Conservation (phyloP, 352 stramenopile genomes). For the Phytophthora brassicae region DNA sequence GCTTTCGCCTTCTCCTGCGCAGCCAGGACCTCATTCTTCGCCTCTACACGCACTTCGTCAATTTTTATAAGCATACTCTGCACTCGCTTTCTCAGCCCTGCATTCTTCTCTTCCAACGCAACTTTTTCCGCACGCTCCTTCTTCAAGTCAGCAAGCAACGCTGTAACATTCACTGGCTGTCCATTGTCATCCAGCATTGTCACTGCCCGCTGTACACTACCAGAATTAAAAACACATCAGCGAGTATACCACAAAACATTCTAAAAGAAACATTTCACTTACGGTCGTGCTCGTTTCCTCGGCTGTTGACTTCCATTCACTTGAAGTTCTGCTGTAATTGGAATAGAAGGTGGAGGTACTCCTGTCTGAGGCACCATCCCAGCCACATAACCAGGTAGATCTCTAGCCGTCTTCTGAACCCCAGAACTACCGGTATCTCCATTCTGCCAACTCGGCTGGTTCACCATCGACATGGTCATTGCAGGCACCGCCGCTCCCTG, state of each 20-base stretch:
- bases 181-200: slow-evolving; percentile 28
- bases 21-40: slow-evolving; percentile 43
- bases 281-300: slow-evolving; percentile 52
- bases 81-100: slow-evolving; percentile 58
- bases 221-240: slow-evolving; percentile 1
- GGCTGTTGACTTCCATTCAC: slow-evolving; percentile 20
- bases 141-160: slow-evolving; percentile 59
- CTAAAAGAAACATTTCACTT: slow-evolving; percentile 16
- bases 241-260: background rate
- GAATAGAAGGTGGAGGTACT: slow-evolving; percentile 10
- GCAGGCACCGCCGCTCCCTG: background rate
- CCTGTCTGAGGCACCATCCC: slow-evolving; percentile 1
- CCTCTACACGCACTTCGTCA: slow-evolving; percentile 64
- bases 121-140: slow-evolving; percentile 52
- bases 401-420: background rate
- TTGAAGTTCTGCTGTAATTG: background rate
- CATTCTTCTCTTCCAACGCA: slow-evolving; percentile 68
- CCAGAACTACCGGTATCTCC: background rate
- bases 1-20: slow-evolving; percentile 56
- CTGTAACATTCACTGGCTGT: slow-evolving; percentile 45
- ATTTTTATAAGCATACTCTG: slow-evolving; percentile 83
- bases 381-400: background rate
- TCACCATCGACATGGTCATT: background rate
- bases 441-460: slow-evolving; percentile 15
- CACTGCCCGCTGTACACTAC: slow-evolving; percentile 19